Percentiles rank a stretch among this genome's conserved stretches.
These are phyloP conservation scores for Furcasterigmium furcatum DNA, from an alignment of 2,329 filamentous ascomycete genomes.

Conservation along the genomic window DNA sequence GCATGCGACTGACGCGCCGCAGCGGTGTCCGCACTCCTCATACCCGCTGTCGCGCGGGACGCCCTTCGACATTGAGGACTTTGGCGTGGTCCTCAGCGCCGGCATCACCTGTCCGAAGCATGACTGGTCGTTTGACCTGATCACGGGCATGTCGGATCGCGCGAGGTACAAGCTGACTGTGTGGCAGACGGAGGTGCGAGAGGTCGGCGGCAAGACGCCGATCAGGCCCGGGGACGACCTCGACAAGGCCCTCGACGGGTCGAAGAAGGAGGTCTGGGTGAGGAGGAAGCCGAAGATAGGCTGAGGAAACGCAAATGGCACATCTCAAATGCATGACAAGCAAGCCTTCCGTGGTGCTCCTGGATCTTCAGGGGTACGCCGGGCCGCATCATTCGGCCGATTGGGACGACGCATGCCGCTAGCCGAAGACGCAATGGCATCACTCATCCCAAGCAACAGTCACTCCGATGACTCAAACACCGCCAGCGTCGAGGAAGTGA, in stretches of 20 bases:
- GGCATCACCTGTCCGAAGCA: constrained; percentile 68
- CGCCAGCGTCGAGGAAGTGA: too few species aligned
- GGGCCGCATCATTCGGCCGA: too few species aligned
- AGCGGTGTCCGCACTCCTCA: constrained; percentile 66
- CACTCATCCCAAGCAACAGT: too few species aligned
- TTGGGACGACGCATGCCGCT: too few species aligned
- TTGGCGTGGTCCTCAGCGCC: constrained; percentile 59
- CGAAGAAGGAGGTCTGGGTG: constrained; percentile 37
- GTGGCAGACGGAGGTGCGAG: constrained; percentile 60
- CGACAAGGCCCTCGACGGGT: background rate
- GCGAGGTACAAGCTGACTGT: constrained; percentile 58
- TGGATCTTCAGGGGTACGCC: too few species aligned
- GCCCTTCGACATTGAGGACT: constrained; percentile 71
- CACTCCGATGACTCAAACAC: too few species aligned
- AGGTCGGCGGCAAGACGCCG: background rate
- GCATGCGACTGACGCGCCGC: background rate
- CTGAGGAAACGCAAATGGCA: constrained; percentile 8
- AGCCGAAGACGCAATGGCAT: too few species aligned
- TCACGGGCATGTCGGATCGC: constrained; percentile 59
- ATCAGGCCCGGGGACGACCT: background rate
- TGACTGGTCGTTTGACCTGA: constrained; percentile 68
- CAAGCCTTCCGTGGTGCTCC: too few species aligned
- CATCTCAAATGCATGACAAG: too few species aligned
- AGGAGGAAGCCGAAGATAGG: constrained; percentile 37
- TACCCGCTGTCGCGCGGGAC: constrained; percentile 62